Base-by-base conservation (phyloP, 2,329 filamentous ascomycete species). In the Botrytis cinerea region DNA sequence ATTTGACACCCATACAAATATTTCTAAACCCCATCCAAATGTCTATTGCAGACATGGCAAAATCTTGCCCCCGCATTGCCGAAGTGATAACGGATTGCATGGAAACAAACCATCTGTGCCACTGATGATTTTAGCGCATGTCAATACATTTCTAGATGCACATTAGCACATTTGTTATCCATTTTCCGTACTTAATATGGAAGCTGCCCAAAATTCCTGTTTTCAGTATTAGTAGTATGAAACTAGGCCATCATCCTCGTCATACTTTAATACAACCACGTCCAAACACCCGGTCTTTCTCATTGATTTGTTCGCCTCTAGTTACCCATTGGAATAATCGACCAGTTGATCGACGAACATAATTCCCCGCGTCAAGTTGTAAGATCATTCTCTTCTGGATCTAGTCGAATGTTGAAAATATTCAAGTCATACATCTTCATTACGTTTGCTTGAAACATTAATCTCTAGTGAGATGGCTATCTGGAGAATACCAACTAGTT, bases 401-500 rank as follows among this genome's bases (percentile, higher is more conserved):
- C 51, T 57, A 57, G n/a, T 18, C 51, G 6, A 57, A 57, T 9
- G 14, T 57, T 57, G n/a, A 28, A 57, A 18, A 57, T 57, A 0
- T 28, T 9, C 16, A 32, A 57, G 51, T 28, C 51, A 28, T 28
- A 16, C 14, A 18, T 28, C 7, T 57, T 18, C n/a, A 28, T 28
- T 32, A 8, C 1, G 18, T 57, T 57, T 57, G 14, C 51, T 57
- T 28, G 51, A 28, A 54, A 54, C n/a, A 28, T 28, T 54, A 14
- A n/a, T 28, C 51, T 57, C 51, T 57, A 57, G 51, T 57, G 51
- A 57, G 51, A 57, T 57, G n/a, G n/a, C n/a, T 25, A 57, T 57
- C 14, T 32, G 14, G 18, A 28, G 6, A 57, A 32, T 18, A 18
- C 12, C 25, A 16, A 14, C n/a, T n/a, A 7, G 14, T 32, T 18